phyloP scores from a whole-genome alignment of 2,329 filamentous ascomycete genomes.

The Tolypocladium ovalisporum region DNA sequence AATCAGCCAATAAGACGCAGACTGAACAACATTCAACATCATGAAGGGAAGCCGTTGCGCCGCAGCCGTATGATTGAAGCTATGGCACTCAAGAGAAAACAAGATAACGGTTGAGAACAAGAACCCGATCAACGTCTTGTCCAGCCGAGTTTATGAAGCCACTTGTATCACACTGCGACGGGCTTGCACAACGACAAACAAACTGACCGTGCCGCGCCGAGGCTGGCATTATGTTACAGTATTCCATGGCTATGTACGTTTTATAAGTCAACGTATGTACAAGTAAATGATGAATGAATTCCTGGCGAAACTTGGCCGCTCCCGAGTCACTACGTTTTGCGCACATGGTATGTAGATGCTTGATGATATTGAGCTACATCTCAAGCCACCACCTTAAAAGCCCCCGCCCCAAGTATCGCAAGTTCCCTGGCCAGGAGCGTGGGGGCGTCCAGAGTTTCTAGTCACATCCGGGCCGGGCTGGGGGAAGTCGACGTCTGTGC shows the following conservation, averaged over 20 bases:
- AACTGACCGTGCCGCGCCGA: too few relatives aligned
- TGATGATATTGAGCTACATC: neutral
- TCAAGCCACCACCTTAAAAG: neutral
- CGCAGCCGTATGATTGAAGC: too few relatives aligned
- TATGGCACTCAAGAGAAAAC: too few relatives aligned
- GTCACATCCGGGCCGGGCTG: conserved; percentile 48
- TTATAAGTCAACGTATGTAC: neutral
- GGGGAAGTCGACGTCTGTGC: conserved; percentile 52
- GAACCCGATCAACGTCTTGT: too few relatives aligned
- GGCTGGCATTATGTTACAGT: too few relatives aligned
- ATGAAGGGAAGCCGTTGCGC: too few relatives aligned
- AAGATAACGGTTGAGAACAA: too few relatives aligned
- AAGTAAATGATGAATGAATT: neutral
- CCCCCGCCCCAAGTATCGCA: neutral
- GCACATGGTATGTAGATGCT: neutral
- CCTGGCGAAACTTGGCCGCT: neutral
- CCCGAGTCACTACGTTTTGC: neutral
- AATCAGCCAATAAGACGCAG: too few relatives aligned
- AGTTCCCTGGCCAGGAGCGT: neutral
- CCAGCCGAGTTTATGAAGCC: too few relatives aligned
- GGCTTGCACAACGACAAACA: too few relatives aligned
- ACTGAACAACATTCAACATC: too few relatives aligned
- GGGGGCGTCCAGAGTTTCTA: conserved; percentile 14
- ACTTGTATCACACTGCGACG: too few relatives aligned
- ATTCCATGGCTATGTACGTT: neutral